Percentiles rank a stretch among this genome's conserved stretches.
Conservation (phyloP, 495 filamentous ascomycete genomes). For the Penicillium cinerascens region DNA sequence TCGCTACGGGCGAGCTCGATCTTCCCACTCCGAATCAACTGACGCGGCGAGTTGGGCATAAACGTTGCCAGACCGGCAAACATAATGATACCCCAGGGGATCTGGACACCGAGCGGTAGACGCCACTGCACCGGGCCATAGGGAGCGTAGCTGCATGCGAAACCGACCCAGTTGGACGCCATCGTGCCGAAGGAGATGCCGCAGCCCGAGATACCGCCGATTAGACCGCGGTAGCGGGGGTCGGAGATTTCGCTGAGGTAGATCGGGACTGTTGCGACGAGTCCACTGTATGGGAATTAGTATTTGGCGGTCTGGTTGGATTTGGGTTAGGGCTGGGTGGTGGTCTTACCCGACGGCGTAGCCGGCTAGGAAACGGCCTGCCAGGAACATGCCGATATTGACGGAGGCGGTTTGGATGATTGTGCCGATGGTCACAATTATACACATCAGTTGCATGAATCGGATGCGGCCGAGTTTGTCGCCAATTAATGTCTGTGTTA, state of each 20-base stretch:
- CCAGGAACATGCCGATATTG: conserved; percentile 60
- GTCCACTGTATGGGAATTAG: conserved; percentile 29
- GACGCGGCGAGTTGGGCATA: conserved; percentile 57
- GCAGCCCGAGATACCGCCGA: conserved; percentile 56
- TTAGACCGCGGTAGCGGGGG: conserved; percentile 50
- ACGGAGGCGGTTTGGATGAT: conserved; percentile 54
- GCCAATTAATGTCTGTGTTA: conserved; percentile 51
- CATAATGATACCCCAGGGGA: conserved; percentile 58
- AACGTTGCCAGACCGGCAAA: conserved; percentile 54
- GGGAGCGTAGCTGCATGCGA: conserved; percentile 52
- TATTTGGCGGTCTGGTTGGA: background rate
- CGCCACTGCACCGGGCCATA: conserved; percentile 56
- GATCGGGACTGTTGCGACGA: conserved; percentile 56
- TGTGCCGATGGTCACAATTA: conserved; percentile 55
- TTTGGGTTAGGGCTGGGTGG: background rate
- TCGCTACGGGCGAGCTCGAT: conserved; percentile 47
- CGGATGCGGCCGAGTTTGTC: conserved; percentile 56
- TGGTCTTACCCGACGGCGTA: conserved; percentile 49
- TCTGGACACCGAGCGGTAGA: conserved; percentile 54
- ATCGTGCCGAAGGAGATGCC: conserved; percentile 58
- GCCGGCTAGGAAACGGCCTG: conserved; percentile 53
- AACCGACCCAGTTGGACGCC: conserved; percentile 57
- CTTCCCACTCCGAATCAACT: conserved; percentile 53
- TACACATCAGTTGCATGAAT: conserved; percentile 57
- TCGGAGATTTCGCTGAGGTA: conserved; percentile 58